Conservation (phyloP, 306 rosid genomes). For the Biancaea sappan region DNA sequence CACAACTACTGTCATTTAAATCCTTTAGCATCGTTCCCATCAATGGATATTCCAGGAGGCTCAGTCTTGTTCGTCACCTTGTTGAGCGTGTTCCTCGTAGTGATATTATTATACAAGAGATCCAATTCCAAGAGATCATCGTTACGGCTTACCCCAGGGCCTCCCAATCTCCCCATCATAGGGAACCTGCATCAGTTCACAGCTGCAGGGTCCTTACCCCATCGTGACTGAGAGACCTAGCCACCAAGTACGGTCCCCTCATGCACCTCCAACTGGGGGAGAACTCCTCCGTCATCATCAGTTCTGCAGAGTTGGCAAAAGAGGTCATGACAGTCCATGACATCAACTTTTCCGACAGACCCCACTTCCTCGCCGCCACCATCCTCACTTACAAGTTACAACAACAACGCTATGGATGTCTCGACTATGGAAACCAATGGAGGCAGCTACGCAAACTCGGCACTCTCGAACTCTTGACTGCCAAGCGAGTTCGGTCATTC, state of each 20-base stretch:
- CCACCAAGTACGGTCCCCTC: conserved; percentile 28
- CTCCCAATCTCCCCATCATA: conserved; percentile 13
- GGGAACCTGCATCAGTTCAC: conserved; percentile 15
- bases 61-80: neutral
- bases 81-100: neutral
- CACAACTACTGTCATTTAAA: too few relatives aligned
- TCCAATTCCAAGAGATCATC: neutral
- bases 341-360: neutral
- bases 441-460: neutral
- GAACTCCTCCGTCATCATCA: neutral
- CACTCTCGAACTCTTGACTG: neutral
- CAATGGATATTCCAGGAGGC: too few relatives aligned
- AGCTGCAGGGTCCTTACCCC: neutral
- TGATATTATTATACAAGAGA: neutral
- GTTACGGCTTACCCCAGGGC: too few relatives aligned
- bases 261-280: conserved; percentile 5
- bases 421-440: neutral
- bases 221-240: neutral
- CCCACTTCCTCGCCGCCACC: neutral
- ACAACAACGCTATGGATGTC: neutral
- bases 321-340: conserved; percentile 24
- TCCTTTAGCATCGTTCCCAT: neutral
- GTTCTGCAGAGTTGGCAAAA: neutral
- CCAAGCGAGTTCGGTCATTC: neutral
- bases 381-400: neutral